phyloP scores from a whole-genome alignment of 495 filamentous ascomycete species.

The Xylaria grammica region DNA sequence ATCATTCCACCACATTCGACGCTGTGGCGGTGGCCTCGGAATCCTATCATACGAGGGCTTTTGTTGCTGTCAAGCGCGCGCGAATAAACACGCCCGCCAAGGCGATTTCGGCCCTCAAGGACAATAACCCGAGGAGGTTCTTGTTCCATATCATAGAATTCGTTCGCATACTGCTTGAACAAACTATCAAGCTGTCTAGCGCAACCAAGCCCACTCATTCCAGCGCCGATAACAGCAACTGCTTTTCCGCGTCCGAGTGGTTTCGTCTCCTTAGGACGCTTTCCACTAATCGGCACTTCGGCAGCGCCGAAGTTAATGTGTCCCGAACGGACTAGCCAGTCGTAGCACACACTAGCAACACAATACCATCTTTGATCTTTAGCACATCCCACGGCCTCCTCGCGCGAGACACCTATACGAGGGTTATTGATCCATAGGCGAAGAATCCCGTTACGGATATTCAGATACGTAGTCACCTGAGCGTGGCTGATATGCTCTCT shows the following conservation, averaged over 20 bases:
- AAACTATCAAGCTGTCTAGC: slow-evolving; percentile 88
- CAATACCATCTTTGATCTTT: slow-evolving; percentile 91
- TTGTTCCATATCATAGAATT: slow-evolving; percentile 65
- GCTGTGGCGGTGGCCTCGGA: slow-evolving; percentile 70
- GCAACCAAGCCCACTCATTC: slow-evolving; percentile 89
- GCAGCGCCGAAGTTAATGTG: slow-evolving; percentile 98
- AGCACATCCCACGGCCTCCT: slow-evolving; percentile 92
- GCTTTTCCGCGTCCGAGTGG: slow-evolving; percentile 63
- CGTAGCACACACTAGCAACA: slow-evolving; percentile 84
- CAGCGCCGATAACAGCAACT: slow-evolving; percentile 89
- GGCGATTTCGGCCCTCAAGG: slow-evolving; percentile 82
- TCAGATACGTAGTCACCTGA: slow-evolving; percentile 95
- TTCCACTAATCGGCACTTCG: slow-evolving; percentile 50
- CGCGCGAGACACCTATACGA: slow-evolving; percentile 79
- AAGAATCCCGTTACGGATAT: slow-evolving; percentile 94
- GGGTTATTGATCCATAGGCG: slow-evolving; percentile 91
- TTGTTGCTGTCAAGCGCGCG: slow-evolving; percentile 64
- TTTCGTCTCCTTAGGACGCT: slow-evolving; percentile 44
- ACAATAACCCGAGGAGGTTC: slow-evolving; percentile 76
- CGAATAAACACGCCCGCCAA: slow-evolving; percentile 96
- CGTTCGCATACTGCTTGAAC: slow-evolving; percentile 74
- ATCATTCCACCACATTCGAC: slow-evolving; percentile 98
- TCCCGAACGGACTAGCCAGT: slow-evolving; percentile 88
- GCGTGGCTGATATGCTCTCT: slow-evolving; percentile 80
- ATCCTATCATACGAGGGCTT: slow-evolving; percentile 38